phyloP scores from a whole-genome alignment of 768 basidiomycete genomes.

The Hydnomerulius pinastri region DNA sequence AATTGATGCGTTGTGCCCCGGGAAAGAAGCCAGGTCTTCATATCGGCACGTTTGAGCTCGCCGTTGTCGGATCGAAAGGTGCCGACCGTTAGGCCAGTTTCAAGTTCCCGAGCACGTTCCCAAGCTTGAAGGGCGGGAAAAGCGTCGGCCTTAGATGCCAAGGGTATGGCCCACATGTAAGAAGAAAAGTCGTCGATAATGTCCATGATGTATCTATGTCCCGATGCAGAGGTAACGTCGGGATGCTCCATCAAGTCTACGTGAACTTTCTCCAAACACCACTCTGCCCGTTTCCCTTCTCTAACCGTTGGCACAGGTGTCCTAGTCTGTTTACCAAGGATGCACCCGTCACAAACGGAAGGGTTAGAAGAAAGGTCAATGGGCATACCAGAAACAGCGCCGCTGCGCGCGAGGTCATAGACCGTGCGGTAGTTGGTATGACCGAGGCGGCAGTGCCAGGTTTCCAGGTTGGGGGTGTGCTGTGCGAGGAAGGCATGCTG shows the following conservation, averaged over 20 bases:
- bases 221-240: not conserved
- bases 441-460: constrained; percentile 31
- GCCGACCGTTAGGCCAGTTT: constrained; percentile 19
- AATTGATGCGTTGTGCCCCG: constrained; percentile 16
- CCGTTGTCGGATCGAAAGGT: constrained; percentile 24
- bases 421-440: constrained; percentile 29
- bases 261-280: constrained; percentile 21
- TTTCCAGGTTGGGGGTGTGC: constrained; percentile 14
- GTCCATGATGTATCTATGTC: constrained; percentile 6
- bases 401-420: constrained; percentile 28
- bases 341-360: constrained; percentile 35
- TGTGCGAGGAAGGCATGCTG: constrained; percentile 19
- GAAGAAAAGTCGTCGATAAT: constrained; percentile 5
- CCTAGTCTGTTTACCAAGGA: constrained; percentile 40
- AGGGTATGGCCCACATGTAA: constrained; percentile 33
- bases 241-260: constrained; percentile 29
- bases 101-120: constrained; percentile 22
- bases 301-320: constrained; percentile 31
- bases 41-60: constrained; percentile 17
- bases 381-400: constrained; percentile 6
- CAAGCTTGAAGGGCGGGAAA: constrained; percentile 29
- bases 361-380: constrained; percentile 10
- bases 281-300: constrained; percentile 26
- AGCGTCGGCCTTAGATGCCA: constrained; percentile 29
- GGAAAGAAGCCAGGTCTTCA: constrained; percentile 12